Conservation (phyloP, 2,329 filamentous ascomycete species). For the Helotiales sp. region DNA sequence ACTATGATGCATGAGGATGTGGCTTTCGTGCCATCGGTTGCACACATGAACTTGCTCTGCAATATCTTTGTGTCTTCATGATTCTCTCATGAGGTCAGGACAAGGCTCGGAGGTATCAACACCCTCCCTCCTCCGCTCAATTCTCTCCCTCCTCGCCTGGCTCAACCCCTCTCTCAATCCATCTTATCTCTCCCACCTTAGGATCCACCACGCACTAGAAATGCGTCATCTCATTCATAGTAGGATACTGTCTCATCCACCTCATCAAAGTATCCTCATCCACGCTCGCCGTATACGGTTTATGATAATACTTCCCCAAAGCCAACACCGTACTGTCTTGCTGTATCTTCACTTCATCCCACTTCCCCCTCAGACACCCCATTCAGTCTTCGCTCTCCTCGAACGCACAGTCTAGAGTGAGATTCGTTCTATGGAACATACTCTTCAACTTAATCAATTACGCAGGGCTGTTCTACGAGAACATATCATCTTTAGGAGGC, state of each 20-base stretch:
- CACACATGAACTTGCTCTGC: no score
- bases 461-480: slow-evolving; percentile 57
- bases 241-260: neutral
- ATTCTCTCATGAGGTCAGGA: no score
- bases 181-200: neutral
- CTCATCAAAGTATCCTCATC: neutral
- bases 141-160: neutral
- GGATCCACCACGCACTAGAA: neutral
- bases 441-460: slow-evolving; percentile 34
- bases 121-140: no score
- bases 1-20: no score
- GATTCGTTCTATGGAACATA: neutral
- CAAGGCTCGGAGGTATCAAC: no score
- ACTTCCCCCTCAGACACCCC: neutral
- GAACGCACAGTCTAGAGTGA: neutral
- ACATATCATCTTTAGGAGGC: no score
- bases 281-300: neutral
- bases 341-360: neutral
- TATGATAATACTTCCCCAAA: neutral
- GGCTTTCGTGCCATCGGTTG: no score
- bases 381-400: neutral
- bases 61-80: no score
- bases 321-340: neutral
- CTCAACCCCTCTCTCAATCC: neutral
- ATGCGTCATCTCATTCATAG: neutral